Conservation (phyloP, 805 yeast genomes). For the Scheffersomyces coipomensis region DNA sequence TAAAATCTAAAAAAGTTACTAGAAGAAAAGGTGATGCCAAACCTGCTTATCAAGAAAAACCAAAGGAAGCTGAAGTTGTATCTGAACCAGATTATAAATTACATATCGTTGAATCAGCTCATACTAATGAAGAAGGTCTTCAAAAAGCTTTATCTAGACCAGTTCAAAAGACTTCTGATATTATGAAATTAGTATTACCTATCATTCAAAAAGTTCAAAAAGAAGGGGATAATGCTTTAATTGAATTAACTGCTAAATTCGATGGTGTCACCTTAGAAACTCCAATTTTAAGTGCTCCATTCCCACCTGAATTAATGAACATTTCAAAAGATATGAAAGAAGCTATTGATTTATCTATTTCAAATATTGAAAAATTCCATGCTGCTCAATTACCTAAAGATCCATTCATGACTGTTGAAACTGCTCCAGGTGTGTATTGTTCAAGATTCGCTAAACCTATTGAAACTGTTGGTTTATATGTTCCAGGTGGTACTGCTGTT, state of each 20-base stretch:
- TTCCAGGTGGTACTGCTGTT: slow-evolving; percentile 99
- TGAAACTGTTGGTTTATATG: slow-evolving; percentile 90
- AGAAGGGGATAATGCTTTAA: slow-evolving; percentile 81
- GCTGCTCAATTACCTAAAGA: slow-evolving; percentile 79
- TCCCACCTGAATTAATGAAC: slow-evolving; percentile 72
- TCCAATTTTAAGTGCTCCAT: slow-evolving; percentile 87
- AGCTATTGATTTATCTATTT: slow-evolving; percentile 87
- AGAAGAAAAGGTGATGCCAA: slow-evolving; percentile 97
- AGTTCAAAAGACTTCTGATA: slow-evolving; percentile 90
- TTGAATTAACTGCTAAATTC: slow-evolving; percentile 89
- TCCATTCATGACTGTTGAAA: slow-evolving; percentile 78
- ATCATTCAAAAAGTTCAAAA: slow-evolving; percentile 74
- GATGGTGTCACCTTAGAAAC: slow-evolving; percentile 73
- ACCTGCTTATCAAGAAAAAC: slow-evolving; percentile 57
- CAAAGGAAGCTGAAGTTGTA: slow-evolving; percentile 8
- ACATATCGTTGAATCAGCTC: slow-evolving; percentile 40
- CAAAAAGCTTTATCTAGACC: slow-evolving; percentile 79
- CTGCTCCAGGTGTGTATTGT: slow-evolving; percentile 91
- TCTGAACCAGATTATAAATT: slow-evolving; percentile 42
- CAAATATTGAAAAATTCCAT: slow-evolving; percentile 88
- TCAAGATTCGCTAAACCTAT: slow-evolving; percentile 94
- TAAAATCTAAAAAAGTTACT: slow-evolving; percentile 81
- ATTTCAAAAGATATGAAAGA: slow-evolving; percentile 70
- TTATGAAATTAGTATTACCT: slow-evolving; percentile 89
- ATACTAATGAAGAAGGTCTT: slow-evolving; percentile 43